Conservation (phyloP, 1,284 basidiomycete species). For the Baeospora myosura region DNA sequence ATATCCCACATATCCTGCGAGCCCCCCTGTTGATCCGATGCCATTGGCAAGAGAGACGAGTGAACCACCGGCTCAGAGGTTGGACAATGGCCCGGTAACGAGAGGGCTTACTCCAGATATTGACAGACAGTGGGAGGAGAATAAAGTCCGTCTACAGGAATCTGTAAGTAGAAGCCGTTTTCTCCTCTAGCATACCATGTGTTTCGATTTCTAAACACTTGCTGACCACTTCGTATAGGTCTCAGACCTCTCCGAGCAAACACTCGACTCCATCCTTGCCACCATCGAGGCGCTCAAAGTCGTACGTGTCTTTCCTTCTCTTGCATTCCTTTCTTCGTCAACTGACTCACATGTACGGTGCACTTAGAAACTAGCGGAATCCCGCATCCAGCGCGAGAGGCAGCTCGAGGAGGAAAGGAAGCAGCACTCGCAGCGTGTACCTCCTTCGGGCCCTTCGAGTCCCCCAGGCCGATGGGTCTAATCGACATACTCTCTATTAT, state of each 20-base stretch:
- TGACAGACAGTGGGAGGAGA: slow-evolving; percentile 32
- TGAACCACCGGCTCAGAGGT: slow-evolving; percentile 13
- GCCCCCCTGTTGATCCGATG: not conserved
- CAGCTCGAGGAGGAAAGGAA: slow-evolving; percentile 23
- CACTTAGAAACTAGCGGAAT: slow-evolving; percentile 53
- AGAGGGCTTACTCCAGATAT: no score
- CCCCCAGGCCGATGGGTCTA: not conserved
- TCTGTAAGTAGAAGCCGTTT: slow-evolving; percentile 32
- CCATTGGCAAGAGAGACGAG: slow-evolving; percentile 1
- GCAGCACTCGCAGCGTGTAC: not conserved
- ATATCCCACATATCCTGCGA: not conserved
- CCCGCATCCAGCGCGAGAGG: slow-evolving; percentile 46
- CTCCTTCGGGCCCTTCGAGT: no score
- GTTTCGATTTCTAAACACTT: slow-evolving; percentile 1
- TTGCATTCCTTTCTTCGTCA: not conserved
- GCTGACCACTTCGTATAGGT: slow-evolving; percentile 31
- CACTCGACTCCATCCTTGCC: slow-evolving; percentile 51
- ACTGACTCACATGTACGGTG: slow-evolving; percentile 1
- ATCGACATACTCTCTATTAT: not conserved
- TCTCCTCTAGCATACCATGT: not conserved
- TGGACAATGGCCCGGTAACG: no score
- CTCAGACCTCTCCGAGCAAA: slow-evolving; percentile 60
- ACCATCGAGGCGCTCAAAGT: slow-evolving; percentile 52
- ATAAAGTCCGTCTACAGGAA: slow-evolving; percentile 39
- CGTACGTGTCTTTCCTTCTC: slow-evolving; percentile 30